A percentile compares a stretch with the other conserved stretches of the same genome.
Conservation (phyloP, 257 asterid genomes). For the Hygrophila difformis region DNA sequence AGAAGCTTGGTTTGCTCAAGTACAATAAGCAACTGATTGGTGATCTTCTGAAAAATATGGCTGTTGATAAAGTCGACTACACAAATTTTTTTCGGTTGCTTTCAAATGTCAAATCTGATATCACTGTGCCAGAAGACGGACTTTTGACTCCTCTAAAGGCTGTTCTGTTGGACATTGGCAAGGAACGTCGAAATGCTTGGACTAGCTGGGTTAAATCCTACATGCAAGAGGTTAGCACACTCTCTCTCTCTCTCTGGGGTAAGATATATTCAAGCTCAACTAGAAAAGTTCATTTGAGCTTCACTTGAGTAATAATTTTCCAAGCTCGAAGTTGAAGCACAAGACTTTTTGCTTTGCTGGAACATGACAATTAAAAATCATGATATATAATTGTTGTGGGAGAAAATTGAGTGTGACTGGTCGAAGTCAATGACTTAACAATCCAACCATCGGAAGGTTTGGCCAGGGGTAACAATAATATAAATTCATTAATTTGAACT, state of each 20-base stretch:
- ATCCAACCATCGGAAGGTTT: too few relatives aligned
- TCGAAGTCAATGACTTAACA: too few relatives aligned
- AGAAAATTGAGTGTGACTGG: too few relatives aligned
- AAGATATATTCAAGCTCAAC: too few relatives aligned
- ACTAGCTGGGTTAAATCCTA: slow-evolving; percentile 79
- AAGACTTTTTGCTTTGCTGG: too few relatives aligned
- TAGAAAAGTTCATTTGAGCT: too few relatives aligned
- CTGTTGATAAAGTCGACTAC: slow-evolving; percentile 97
- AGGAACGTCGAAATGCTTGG: slow-evolving; percentile 95
- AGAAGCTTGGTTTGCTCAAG: slow-evolving; percentile 81
- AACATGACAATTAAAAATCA: too few relatives aligned
- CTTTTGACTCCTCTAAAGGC: slow-evolving; percentile 78
- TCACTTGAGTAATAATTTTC: too few relatives aligned
- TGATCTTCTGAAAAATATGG: slow-evolving; percentile 90
- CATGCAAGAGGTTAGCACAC: slow-evolving; percentile 58
- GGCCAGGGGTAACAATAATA: too few relatives aligned
- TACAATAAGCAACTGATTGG: slow-evolving; percentile 81
- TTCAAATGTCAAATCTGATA: slow-evolving; percentile 76
- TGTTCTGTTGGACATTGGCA: slow-evolving; percentile 87
- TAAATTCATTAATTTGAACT: too few relatives aligned
- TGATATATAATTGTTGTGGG: too few relatives aligned
- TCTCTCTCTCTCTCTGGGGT: neutral
- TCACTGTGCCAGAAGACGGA: slow-evolving; percentile 48
- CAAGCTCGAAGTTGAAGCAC: too few relatives aligned
- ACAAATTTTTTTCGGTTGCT: slow-evolving; percentile 92